These are phyloP conservation scores for Wallacemonas rigidus DNA, from an alignment of 208 protist genomes.

Conservation along the genomic window DNA sequence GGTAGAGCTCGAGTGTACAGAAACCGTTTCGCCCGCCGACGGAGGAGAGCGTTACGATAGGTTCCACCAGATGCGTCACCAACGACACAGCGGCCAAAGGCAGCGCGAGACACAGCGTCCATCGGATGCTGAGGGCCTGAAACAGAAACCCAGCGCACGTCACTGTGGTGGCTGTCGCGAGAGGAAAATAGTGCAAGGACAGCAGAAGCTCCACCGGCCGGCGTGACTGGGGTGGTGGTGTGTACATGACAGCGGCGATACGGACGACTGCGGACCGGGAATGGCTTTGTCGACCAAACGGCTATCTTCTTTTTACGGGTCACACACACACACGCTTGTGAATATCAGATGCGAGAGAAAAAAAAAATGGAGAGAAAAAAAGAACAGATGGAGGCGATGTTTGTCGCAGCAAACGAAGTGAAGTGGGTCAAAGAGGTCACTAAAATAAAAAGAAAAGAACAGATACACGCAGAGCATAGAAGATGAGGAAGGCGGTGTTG, in stretches of 20 bases:
- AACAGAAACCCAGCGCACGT: not conserved
- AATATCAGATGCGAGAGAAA: not conserved
- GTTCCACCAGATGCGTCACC: constrained; percentile 28
- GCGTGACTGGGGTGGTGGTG: constrained; percentile 5
- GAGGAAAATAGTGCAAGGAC: constrained; percentile 19
- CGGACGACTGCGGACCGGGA: too few relatives aligned
- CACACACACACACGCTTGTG: not conserved
- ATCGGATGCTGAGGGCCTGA: not conserved
- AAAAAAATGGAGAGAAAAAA: not conserved
- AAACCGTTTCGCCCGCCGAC: constrained; percentile 58
- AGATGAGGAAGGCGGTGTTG: too few relatives aligned
- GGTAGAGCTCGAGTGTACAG: constrained; percentile 38
- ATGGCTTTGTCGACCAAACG: too few relatives aligned
- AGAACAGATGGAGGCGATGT: not conserved
- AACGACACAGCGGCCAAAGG: constrained; percentile 10
- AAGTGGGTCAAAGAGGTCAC: constrained; percentile 9
- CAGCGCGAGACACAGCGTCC: constrained; percentile 1
- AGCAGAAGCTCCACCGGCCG: not conserved
- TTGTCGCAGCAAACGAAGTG: not conserved
- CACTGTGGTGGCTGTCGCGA: not conserved
- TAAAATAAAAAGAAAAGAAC: constrained; percentile 6
- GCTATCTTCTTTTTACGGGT: too few relatives aligned
- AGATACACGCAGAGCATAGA: not conserved
- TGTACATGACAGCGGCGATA: not conserved
- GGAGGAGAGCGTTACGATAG: constrained; percentile 46